Conservation (phyloP, 139 green algal genomes). For the Haematococcus lacustris region DNA sequence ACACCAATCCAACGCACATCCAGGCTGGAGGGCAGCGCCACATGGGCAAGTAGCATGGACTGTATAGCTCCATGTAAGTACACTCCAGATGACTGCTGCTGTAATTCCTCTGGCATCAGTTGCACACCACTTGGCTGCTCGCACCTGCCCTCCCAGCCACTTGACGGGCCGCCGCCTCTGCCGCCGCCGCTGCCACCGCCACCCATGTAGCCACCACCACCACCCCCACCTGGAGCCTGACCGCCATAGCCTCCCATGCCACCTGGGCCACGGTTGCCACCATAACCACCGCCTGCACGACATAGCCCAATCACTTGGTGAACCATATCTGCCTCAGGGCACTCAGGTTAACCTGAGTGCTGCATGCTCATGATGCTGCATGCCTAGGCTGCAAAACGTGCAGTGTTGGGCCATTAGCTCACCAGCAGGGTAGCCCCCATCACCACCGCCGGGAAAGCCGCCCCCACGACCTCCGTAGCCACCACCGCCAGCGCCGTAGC, state of each 20-base stretch:
- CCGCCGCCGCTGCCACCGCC: no score
- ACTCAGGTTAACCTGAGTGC: constrained; percentile 8
- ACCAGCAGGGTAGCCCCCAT: constrained; percentile 19
- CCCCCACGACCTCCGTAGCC: constrained; percentile 20
- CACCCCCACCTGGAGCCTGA: constrained; percentile 23
- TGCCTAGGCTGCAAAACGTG: no score
- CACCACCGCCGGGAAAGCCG: constrained; percentile 24
- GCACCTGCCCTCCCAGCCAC: no score
- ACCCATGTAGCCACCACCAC: constrained; percentile 29
- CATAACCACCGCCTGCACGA: constrained; percentile 20
- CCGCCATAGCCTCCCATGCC: constrained; percentile 14
- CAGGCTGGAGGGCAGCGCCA: not conserved
- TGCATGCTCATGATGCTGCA: no score
- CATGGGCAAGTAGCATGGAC: not conserved
- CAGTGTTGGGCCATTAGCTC: no score
- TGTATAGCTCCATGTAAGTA: not conserved
- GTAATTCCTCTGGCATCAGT: not conserved
- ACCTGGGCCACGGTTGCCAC: constrained; percentile 17
- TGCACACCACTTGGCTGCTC: constrained; percentile 4
- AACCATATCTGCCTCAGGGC: constrained; percentile 4
- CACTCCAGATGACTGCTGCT: not conserved
- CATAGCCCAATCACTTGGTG: no score
- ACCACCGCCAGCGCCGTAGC: no score
- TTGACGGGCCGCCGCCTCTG: constrained; percentile 13
- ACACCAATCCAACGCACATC: not conserved